These are phyloP conservation scores for Monosporascus sp. DNA, from an alignment of 2,329 filamentous ascomycete species.

Conservation along the genomic window DNA sequence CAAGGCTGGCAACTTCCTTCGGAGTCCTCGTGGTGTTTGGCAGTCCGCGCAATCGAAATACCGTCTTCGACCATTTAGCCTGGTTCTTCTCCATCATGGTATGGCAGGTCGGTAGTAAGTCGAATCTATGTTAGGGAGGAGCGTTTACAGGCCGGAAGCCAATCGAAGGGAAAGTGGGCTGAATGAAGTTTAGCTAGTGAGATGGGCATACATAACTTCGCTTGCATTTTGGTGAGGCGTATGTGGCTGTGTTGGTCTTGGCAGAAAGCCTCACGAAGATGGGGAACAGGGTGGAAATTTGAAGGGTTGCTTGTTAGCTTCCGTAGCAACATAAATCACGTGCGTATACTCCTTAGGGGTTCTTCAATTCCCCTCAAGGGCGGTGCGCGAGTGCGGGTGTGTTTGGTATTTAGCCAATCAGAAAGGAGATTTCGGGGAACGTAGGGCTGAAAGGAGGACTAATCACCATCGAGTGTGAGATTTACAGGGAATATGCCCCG, in stretches of 20 bases:
- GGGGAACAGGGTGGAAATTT: not conserved
- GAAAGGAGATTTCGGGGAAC: no score
- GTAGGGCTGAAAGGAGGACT: no score
- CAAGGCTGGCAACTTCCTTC: not conserved
- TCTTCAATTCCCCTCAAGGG: not conserved
- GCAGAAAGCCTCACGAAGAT: not conserved
- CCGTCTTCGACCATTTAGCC: not conserved
- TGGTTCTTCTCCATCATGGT: not conserved
- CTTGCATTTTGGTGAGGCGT: not conserved
- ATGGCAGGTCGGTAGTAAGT: not conserved
- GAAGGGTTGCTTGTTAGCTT: no score
- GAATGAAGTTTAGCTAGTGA: not conserved
- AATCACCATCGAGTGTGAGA: no score
- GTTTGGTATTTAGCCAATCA: no score
- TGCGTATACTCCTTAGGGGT: not conserved
- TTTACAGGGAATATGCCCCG: no score
- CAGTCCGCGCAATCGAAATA: constrained; percentile 7
- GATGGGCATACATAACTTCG: not conserved
- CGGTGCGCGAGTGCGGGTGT: no score
- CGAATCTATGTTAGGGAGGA: not conserved
- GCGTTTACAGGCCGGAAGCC: not conserved
- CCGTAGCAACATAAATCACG: not conserved
- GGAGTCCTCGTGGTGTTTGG: not conserved
- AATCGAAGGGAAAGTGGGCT: not conserved
- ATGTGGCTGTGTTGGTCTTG: not conserved